A percentile compares a stretch with the other conserved stretches of the same genome.
These are phyloP conservation scores for Manihot esculenta DNA, from an alignment of 441 rosid genomes.

Conservation along the genomic window DNA sequence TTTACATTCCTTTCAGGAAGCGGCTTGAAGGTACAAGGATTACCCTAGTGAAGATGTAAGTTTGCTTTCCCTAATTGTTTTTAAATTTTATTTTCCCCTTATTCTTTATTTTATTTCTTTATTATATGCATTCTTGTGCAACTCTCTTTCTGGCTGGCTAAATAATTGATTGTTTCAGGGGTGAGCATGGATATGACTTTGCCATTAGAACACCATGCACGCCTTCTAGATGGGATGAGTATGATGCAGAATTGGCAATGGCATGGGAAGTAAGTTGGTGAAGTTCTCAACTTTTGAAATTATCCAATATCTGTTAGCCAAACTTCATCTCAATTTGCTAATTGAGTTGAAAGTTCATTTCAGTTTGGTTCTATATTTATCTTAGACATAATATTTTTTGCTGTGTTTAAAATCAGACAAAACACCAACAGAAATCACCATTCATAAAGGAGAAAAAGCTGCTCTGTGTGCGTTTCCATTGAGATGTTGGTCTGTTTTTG, in stretches of 20 bases:
- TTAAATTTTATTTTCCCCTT: neutral
- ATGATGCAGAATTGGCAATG: conserved; percentile 78
- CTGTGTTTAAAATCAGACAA: neutral
- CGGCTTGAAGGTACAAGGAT: conserved; percentile 96
- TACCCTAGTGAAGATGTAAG: conserved; percentile 67
- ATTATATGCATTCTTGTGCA: conserved; percentile 3
- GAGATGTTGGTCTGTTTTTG: neutral
- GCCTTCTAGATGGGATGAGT: conserved; percentile 94
- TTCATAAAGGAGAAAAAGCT: neutral
- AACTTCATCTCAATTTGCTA: neutral
- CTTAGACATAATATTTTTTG: neutral
- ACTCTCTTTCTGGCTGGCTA: conserved; percentile 10
- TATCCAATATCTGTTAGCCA: neutral
- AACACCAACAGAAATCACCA: neutral
- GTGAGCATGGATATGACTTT: conserved; percentile 74
- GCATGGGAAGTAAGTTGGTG: conserved; percentile 88
- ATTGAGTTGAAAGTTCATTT: conserved; percentile 2
- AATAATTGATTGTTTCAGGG: conserved; percentile 46
- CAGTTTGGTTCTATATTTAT: neutral
- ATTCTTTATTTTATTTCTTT: neutral
- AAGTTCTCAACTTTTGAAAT: conserved; percentile 17
- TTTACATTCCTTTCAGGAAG: conserved; percentile 64
- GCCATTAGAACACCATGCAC: conserved; percentile 96
- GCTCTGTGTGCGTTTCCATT: neutral
- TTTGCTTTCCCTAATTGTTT: conserved; percentile 6